Evolutionary conservation across 176 grass and related monocot species (phyloP), one percentile per base, ranked within the genome.

Genomic region (Eleusine indica): DNA sequence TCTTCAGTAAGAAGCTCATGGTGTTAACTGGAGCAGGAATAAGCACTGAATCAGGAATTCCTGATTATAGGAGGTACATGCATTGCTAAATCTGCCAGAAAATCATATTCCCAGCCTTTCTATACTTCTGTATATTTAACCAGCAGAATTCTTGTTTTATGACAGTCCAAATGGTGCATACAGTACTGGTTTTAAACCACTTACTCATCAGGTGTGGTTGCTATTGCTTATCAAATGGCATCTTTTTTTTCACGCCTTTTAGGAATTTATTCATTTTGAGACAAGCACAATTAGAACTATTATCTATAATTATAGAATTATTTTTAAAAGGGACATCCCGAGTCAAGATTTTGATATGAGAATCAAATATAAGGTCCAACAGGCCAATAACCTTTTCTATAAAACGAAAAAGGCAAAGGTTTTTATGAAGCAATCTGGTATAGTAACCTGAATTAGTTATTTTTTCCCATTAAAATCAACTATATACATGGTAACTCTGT

Each of bases 121-220:
- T 7, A 63, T 80, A 78, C 65, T 67, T 70, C 11, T 85, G 0
- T 44, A 17, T 72, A 25, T 66, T 68, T 82, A 78, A 91, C 30
- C 21, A 13, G 4, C 43, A 78, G 21, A 86, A 10, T 65, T 63
- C 13, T 68, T 86, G 10, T 81, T 65, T 86, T 74, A 65, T 86
- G 47, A 61, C 86, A 98, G 95, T 85, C 95, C 95, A 60, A 93
- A 98, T 70, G 95, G 95, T 86, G 95, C 95, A 69, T 98, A 98
- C 86, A 98, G 90, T 91, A 70, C 95, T 77, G 95, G 92, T 75
- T 98, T 98, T 84, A 98, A 98, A 89, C 95, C 95, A 67, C 90
- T 98, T 54, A 95, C 92, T 74, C 95, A 98, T 91, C 95, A 98
- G 95, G 95, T 94, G 13, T 71, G 87, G 5, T 25, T 75, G 17